Conservation (phyloP, 75 land plant species). For the Cunninghamia lanceolata region DNA sequence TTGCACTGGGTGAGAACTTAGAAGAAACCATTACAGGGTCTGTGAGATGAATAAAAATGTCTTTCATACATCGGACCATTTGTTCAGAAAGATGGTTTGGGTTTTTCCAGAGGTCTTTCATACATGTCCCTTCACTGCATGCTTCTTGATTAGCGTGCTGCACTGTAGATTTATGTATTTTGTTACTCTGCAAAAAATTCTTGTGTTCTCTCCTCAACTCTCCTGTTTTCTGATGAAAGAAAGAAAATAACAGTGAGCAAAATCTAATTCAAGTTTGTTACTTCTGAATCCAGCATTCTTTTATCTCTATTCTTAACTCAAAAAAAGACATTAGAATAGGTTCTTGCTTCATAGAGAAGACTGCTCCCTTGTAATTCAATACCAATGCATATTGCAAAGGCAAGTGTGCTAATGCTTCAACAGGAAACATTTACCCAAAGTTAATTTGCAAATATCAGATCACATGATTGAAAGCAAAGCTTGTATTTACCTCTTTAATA, state of each 20-base stretch:
- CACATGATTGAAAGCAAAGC: not conserved
- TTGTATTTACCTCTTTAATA: conserved; percentile 1
- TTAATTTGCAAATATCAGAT: not conserved
- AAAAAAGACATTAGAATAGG: not conserved
- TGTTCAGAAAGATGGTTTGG: conserved; percentile 83
- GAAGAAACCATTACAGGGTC: conserved; percentile 40
- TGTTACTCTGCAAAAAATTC: not conserved
- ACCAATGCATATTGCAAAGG: not conserved
- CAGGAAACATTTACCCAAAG: not conserved
- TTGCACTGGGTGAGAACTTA: conserved; percentile 31
- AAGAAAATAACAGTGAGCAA: not conserved
- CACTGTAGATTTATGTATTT: not conserved
- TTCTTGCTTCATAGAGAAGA: not conserved
- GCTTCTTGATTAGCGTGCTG: not conserved
- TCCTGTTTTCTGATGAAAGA: conserved; percentile 3
- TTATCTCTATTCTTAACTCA: not conserved
- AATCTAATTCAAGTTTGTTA: not conserved
- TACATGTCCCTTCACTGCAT: not conserved
- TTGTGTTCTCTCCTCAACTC: not conserved
- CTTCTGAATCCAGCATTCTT: not conserved
- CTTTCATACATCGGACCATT: conserved; percentile 86
- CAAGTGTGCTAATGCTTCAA: not conserved
- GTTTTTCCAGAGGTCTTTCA: conserved; percentile 39
- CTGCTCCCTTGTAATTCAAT: not conserved
- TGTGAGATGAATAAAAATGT: conserved; percentile 74